phyloP scores from a whole-genome alignment of 73 alveolate genomes.

The Breviolum minutum region DNA sequence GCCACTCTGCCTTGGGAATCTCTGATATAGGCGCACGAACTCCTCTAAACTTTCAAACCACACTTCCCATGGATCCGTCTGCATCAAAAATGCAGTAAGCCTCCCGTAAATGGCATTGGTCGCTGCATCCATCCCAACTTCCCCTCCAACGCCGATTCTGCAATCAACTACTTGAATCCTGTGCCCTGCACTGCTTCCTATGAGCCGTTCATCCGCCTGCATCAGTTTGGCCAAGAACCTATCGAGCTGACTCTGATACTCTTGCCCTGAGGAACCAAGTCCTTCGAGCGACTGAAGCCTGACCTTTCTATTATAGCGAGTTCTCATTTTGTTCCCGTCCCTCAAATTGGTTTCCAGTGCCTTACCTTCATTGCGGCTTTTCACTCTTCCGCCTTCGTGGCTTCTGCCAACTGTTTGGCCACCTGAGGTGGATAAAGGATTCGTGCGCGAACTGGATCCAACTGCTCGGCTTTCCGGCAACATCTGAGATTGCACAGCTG shows the following conservation, averaged over 20 bases:
- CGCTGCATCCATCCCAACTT: neutral
- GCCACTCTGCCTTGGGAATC: conserved; percentile 7
- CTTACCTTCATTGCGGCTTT: too few relatives aligned
- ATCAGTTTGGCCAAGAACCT: neutral
- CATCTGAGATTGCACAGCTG: too few relatives aligned
- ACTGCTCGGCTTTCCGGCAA: too few relatives aligned
- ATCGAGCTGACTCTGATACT: neutral
- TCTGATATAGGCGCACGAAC: neutral
- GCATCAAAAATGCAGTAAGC: neutral
- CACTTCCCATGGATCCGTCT: neutral
- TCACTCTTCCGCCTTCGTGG: too few relatives aligned
- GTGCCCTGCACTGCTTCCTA: neutral
- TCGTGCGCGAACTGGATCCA: too few relatives aligned
- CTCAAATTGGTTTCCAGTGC: too few relatives aligned
- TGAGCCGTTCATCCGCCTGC: neutral
- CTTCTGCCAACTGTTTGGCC: too few relatives aligned
- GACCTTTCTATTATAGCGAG: too few relatives aligned
- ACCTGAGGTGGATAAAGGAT: too few relatives aligned
- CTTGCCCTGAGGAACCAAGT: neutral
- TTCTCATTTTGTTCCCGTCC: too few relatives aligned
- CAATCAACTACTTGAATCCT: neutral
- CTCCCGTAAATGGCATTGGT: neutral
- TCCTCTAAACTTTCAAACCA: neutral
- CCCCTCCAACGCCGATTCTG: neutral
- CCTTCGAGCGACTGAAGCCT: neutral